Evolutionary conservation across 257 asterid species (phyloP), one percentile per base, ranked within the genome.

Genomic region (Gentiana dahurica): DNA sequence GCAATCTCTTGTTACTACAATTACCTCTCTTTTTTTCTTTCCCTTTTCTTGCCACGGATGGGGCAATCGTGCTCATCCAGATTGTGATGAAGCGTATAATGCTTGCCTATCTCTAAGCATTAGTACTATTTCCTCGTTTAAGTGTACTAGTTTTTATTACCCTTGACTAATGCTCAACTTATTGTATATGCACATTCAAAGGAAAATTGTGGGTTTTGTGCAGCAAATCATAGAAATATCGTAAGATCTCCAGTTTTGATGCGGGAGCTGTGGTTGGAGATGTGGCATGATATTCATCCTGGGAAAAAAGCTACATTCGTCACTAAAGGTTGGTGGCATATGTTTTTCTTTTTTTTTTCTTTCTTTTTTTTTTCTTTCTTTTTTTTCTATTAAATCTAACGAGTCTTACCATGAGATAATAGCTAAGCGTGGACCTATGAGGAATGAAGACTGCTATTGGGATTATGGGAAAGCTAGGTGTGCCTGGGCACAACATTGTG

Each of bases 191-290:
- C 24, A 24, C 24, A 5, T 41, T 41, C 9, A 41, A 37, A 52
- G 34, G 61, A 63, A 67, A 61, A 45, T 37, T 44, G 36, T 66
- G 51, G 76, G 58, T 69, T 65, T 38, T 51, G 56, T 68, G 78
- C 92, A 92, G 98, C 97, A 65, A 87, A 84, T 66, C 98, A 92
- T 73, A 73, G 98, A 81, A 87, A 88, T 76, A 92, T 92, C 51
- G 98, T 92, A 39, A 81, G 97, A 66, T 83, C 94, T 61, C 64
- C 95, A 57, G 87, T 72, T 59, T 68, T 92, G 69, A 92, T 92
- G 98, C 87, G 98, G 64, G 98, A 92, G 78, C 76, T 92, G 54
- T 92, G 98, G 98, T 95, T 91, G 63, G 98, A 91, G 85, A 79
- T 79, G 81, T 91, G 98, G 98, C 98, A 92, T 60, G 97, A 92